These are phyloP conservation scores for Cladophialophora yegresii DNA, from an alignment of 2,329 filamentous ascomycete species.

Conservation along the genomic window DNA sequence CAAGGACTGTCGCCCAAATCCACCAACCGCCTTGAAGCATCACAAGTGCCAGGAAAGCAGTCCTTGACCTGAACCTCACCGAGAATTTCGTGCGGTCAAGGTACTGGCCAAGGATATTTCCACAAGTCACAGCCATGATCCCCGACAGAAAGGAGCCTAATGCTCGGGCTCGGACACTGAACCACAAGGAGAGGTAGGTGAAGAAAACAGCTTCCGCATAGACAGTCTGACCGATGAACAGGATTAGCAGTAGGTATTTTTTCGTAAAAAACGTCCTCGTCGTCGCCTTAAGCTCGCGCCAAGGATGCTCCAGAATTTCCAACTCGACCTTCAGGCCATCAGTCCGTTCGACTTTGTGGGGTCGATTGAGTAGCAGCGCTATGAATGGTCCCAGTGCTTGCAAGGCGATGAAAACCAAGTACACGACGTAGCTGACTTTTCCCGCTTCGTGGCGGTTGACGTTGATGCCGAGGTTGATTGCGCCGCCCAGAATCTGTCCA, in stretches of 20 bases:
- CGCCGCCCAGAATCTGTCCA: conserved; percentile 71
- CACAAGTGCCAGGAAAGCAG: conserved; percentile 51
- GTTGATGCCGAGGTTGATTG: conserved; percentile 70
- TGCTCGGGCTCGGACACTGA: conserved; percentile 68
- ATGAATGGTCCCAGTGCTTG: conserved; percentile 67
- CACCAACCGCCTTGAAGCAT: conserved; percentile 63
- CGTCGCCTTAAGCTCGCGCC: conserved; percentile 62
- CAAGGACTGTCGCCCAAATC: conserved; percentile 69
- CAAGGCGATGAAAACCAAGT: conserved; percentile 68
- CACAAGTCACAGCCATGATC: conserved; percentile 64
- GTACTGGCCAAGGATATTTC: conserved; percentile 66
- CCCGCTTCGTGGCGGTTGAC: conserved; percentile 59
- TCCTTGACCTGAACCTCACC: conserved; percentile 57
- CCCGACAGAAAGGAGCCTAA: conserved; percentile 71
- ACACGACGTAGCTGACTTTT: conserved; percentile 69
- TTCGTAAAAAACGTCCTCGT: conserved; percentile 61
- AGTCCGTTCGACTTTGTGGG: conserved; percentile 63
- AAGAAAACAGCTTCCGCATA: conserved; percentile 73
- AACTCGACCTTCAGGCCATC: conserved; percentile 66
- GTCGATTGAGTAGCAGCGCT: conserved; percentile 63
- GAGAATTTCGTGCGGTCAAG: conserved; percentile 61
- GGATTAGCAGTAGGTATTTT: conserved; percentile 64
- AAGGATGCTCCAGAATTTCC: conserved; percentile 58
- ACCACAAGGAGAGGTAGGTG: conserved; percentile 69
- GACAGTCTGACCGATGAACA: conserved; percentile 70